Percentiles rank a stretch among this genome's conserved stretches.
Evolutionary conservation across 129 eudicot genomes (phyloP).

Genomic region (Smallanthus sonchifolius): DNA sequence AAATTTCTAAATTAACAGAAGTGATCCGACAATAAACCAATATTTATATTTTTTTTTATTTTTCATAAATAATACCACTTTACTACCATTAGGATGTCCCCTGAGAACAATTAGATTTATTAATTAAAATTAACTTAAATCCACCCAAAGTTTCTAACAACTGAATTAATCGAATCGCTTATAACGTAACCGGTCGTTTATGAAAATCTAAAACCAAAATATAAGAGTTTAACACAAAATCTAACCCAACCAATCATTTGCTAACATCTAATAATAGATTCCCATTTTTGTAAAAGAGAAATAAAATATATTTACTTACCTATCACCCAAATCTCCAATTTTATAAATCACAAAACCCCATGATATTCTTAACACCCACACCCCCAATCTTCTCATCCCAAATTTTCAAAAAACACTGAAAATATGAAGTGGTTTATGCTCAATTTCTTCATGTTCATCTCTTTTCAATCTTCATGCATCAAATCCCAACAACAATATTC

Average conservation of each 20-base stretch:
- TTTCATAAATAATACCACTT: too few species aligned
- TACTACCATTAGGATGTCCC: too few species aligned
- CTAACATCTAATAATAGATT: neutral
- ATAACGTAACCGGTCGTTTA: too few species aligned
- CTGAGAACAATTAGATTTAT: too few species aligned
- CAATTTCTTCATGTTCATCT: constrained; percentile 20
- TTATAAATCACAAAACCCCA: neutral
- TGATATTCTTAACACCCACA: neutral
- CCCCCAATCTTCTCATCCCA: neutral
- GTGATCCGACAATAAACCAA: too few species aligned
- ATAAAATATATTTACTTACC: neutral
- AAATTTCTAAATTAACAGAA: too few species aligned
- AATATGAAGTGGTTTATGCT: constrained; percentile 28
- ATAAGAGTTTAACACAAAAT: too few species aligned
- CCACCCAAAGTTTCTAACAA: neutral
- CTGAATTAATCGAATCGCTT: neutral
- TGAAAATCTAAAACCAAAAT: too few species aligned
- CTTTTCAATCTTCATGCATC: constrained; percentile 20
- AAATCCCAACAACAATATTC: constrained; percentile 53
- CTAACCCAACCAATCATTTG: too few species aligned
- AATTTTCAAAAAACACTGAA: neutral
- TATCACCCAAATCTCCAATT: neutral
- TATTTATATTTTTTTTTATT: too few species aligned
- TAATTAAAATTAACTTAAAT: too few species aligned
- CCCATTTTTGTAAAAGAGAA: neutral